phyloP scores from a whole-genome alignment of 441 rosid genomes.

The Aleurites moluccanus region DNA sequence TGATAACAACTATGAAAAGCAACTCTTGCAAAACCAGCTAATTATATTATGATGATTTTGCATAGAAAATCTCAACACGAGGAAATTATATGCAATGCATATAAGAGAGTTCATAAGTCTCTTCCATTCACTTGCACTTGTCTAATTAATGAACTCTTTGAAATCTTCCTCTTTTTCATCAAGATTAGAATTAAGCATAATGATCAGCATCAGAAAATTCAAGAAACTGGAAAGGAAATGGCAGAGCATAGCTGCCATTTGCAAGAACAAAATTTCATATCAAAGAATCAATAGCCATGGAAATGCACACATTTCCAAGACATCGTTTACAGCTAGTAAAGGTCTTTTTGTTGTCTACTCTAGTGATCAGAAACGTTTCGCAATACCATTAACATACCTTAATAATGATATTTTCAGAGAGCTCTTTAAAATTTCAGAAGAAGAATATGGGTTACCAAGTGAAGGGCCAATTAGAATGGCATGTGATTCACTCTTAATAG shows the following conservation, averaged over 20 bases:
- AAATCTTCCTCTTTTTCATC: no score
- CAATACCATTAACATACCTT: no score
- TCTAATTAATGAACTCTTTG: no score
- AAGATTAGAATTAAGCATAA: background rate
- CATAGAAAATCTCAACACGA: background rate
- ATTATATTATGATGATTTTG: background rate
- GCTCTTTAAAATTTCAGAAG: conserved; percentile 9
- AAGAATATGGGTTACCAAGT: conserved; percentile 13
- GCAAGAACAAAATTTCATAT: background rate
- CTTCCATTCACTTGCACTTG: background rate
- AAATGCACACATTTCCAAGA: background rate
- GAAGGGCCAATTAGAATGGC: conserved; percentile 8
- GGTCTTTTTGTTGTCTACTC: conserved; percentile 21
- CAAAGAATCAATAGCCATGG: background rate
- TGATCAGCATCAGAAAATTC: conserved; percentile 10
- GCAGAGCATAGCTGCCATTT: conserved; percentile 2
- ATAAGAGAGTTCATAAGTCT: background rate
- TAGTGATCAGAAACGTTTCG: conserved; percentile 6
- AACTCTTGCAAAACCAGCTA: background rate
- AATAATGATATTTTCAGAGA: background rate
- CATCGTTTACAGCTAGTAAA: conserved; percentile 1
- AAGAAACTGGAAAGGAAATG: conserved; percentile 13
- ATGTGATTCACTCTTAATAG: conserved; percentile 8
- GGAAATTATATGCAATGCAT: background rate
- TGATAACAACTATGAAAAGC: background rate